Evolutionary conservation across 305 asterid species (phyloP), one percentile per base, ranked within the genome.

Genomic region (Fraxinus nigra): DNA sequence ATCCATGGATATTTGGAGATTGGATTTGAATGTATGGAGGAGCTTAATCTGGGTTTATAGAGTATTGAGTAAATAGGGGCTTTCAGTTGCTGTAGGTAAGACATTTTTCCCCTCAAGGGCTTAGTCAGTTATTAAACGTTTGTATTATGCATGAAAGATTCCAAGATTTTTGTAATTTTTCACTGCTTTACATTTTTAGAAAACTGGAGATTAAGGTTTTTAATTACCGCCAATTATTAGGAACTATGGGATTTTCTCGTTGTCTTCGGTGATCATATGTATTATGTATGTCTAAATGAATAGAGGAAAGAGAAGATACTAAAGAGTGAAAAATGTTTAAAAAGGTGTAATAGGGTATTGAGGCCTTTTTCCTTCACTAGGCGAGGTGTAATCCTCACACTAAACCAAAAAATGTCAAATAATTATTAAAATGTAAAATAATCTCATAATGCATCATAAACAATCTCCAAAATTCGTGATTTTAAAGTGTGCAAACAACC

Each of bases 21-120:
- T 78, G 38, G 73, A 54, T 78, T 54, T 48, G 78, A 24, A 16
- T 48, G 34, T 80, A 72, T 33, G 11, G 69, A 63, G 72, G 72
- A 63, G 32, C 72, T 63, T 9, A 63, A 63, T 63, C 34, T 9
- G 34, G n/a, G 34, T 67, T 67, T 28, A 13, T 65, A 26, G 73
- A 11, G 73, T 65, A 26, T 26, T 65, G 37, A 9, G 18, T 65
- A 65, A 65, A 65, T 24, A 8, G 8, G 35, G 72, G 73, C 37
- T 65, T 63, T 65, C 73, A 65, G 34, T 63, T 22, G 72, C 34
- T 11, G 40, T 59, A 59, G 61, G 69, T 51, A 65, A 38, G 61
- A n/a, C 9, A 63, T 9, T 56, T 48, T 51, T 80, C 78, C 5
- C 61, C 33, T 46, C 18, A 11, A 16, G 13, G 18, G 65, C 80